These are phyloP conservation scores for Theileria orientalis DNA, from an alignment of 169 alveolate genomes.

Conservation along the genomic window DNA sequence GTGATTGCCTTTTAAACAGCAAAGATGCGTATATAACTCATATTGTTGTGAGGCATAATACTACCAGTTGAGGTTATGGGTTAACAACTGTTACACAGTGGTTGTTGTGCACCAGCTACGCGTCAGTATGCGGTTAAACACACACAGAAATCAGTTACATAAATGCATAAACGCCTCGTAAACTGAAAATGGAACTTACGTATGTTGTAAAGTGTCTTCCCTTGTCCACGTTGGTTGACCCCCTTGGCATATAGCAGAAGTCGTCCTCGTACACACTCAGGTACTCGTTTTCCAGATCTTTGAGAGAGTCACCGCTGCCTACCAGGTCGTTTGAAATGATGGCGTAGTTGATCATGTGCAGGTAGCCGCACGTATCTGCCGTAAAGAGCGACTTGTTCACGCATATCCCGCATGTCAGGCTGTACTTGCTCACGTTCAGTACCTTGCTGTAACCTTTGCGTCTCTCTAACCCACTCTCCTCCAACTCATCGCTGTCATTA, in stretches of 20 bases:
- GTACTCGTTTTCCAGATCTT: too few relatives aligned
- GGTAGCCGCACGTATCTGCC: background rate
- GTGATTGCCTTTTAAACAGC: background rate
- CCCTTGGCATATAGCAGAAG: background rate
- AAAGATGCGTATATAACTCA: background rate
- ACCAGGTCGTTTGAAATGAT: too few relatives aligned
- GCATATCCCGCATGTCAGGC: background rate
- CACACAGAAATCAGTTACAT: slow-evolving; percentile 34
- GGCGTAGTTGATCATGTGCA: background rate
- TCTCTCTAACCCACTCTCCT: background rate
- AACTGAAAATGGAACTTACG: slow-evolving; percentile 43
- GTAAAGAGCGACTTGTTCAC: background rate
- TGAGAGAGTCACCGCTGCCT: too few relatives aligned
- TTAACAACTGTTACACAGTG: too few relatives aligned
- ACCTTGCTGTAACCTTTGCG: too few relatives aligned
- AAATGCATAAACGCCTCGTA: slow-evolving; percentile 28
- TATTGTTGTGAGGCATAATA: background rate
- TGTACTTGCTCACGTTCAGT: background rate
- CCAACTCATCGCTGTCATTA: too few relatives aligned
- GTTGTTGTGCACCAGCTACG: too few relatives aligned
- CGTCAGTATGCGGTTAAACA: too few relatives aligned
- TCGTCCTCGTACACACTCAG: too few relatives aligned
- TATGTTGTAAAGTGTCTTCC: slow-evolving; percentile 4
- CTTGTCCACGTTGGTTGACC: background rate
- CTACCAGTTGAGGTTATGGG: too few relatives aligned